Base-by-base conservation (phyloP, 768 basidiomycete species). In the Lentinula sp. region DNA sequence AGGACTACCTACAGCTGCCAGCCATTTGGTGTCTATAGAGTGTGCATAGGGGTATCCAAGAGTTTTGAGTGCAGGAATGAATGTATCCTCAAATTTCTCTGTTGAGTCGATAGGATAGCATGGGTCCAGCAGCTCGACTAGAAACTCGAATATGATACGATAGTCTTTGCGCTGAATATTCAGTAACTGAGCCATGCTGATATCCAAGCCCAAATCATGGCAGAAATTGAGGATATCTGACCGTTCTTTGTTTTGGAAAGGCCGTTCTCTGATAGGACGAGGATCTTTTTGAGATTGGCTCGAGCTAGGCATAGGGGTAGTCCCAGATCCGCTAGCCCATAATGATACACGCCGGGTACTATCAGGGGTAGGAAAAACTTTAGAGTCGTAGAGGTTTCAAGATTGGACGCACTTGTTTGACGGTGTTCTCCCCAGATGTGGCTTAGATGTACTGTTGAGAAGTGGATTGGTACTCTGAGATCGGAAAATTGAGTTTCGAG, bases 131-230 rank as follows among this genome's bases (percentile, higher is more conserved):
- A 80, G 80, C 15, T 75, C 70, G 34, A 94, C 78, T 13, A 98
- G 80, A 62, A 87, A 87, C 58, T 90, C 84, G 70, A 97, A 94
- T 45, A 98, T 89, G 1, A 81, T 76, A 32, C 91, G 85, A 68
- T 92, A 98, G 64, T 95, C 93, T 65, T 92, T 91, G 16, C 85
- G 86, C 3, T 92, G 91, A 50, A 95, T 93, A 51, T 86, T 89
- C 50, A 80, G 76, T 3, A 97, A 76, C 2, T 85, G 85, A 59
- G 86, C 81, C 70, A 85, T 80, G 3, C 83, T 77, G 31, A 93
- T 84, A 13, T 88, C 86, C 62, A 84, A 88, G 5, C 83, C 84
- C n/a, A 79, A 78, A 32, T 73, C 71, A 65, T 84, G 81, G 18
- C 96, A 78, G 76, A 87, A 96, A 31, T 75, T 76, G 52, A 81